Percentiles rank a stretch among this genome's conserved stretches.
phyloP scores from a whole-genome alignment of 1,139 yeast species.

The Yamadazyma diospyri region DNA sequence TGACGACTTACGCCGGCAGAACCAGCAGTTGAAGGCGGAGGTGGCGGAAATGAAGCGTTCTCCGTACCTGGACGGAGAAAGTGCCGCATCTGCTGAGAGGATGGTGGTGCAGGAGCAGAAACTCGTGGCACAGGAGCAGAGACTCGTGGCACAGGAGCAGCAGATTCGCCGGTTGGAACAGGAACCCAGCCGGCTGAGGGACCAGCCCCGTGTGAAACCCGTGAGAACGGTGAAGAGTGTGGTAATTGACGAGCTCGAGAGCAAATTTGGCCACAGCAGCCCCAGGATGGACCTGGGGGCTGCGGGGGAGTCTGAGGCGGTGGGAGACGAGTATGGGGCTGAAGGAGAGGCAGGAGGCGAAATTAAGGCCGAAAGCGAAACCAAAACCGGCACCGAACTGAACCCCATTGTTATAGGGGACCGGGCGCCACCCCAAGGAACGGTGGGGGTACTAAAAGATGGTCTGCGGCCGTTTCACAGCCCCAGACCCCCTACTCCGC shows the following conservation, averaged over 20 bases:
- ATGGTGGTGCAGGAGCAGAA: constrained; percentile 26
- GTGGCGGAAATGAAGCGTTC: constrained; percentile 22
- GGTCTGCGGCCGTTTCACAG: constrained; percentile 5
- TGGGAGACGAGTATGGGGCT: no score
- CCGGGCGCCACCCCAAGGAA: constrained; percentile 2
- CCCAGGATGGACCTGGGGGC: no score
- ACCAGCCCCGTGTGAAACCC: constrained; percentile 5
- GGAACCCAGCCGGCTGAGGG: constrained; percentile 1
- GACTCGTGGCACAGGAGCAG: constrained; percentile 23
- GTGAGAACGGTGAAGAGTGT: constrained; percentile 10
- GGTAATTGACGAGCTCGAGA: constrained; percentile 15
- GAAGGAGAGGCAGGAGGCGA: no score
- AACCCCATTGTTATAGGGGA: constrained; percentile 8
- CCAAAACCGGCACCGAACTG: constrained; percentile 5
- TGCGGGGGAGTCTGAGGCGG: no score
- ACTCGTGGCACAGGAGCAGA: constrained; percentile 26
- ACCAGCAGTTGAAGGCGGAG: constrained; percentile 23
- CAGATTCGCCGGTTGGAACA: constrained; percentile 2
- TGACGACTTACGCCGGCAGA: constrained; percentile 20
- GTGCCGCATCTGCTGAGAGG: constrained; percentile 17
- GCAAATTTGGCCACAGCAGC: constrained; percentile 8
- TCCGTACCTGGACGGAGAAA: constrained; percentile 17
- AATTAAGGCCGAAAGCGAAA: no score
- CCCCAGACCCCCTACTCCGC: constrained; percentile 21
- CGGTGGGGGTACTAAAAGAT: constrained; percentile 7